Conservation (phyloP, 257 asterid genomes). For the Jasminum sambac region DNA sequence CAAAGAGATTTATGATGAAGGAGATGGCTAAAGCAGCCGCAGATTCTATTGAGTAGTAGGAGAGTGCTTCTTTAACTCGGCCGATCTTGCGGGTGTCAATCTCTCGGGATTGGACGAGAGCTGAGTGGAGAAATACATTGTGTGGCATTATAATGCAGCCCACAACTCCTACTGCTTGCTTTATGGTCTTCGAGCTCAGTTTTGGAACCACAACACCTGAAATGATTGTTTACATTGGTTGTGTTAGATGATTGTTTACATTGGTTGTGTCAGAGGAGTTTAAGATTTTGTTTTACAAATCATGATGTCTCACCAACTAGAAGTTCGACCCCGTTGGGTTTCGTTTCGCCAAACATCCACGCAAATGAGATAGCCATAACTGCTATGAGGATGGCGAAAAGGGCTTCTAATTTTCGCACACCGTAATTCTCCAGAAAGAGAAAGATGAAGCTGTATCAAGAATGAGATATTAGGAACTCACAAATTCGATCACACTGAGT, state of each 20-base stretch:
- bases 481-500: constrained; percentile 22
- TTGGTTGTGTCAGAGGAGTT: neutral
- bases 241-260: constrained; percentile 2
- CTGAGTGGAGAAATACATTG: constrained; percentile 77
- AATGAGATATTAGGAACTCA: constrained; percentile 13
- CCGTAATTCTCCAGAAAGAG: constrained; percentile 80
- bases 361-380: constrained; percentile 73
- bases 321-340: constrained; percentile 67
- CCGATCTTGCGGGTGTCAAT: constrained; percentile 57
- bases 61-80: constrained; percentile 67
- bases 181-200: constrained; percentile 66
- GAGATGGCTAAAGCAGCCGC: constrained; percentile 61
- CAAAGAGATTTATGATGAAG: constrained; percentile 66
- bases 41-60: constrained; percentile 75
- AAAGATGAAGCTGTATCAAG: constrained; percentile 62
- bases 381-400: constrained; percentile 74
- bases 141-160: constrained; percentile 90
- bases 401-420: constrained; percentile 84
- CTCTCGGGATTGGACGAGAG: constrained; percentile 75
- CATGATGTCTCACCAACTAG: constrained; percentile 49
- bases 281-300: neutral
- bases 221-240: constrained; percentile 7
- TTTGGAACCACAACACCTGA: constrained; percentile 72
- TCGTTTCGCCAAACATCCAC: constrained; percentile 83
- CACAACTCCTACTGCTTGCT: constrained; percentile 82